Conservation (phyloP, 768 basidiomycete genomes). For the Tylopilus plumbeoviolaceoides region DNA sequence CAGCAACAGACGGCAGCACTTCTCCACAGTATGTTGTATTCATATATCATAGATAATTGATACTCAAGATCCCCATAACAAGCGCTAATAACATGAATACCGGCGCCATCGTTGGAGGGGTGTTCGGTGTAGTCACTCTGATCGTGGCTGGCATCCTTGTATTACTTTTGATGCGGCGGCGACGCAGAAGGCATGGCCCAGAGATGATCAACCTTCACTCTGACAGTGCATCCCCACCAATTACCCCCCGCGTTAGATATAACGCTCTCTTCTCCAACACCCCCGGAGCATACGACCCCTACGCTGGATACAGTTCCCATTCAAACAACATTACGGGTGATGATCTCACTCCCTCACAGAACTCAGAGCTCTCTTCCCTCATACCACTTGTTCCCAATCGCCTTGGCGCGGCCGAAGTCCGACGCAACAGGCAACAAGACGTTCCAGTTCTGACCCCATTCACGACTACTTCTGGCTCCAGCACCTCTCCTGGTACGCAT, state of each 20-base stretch:
- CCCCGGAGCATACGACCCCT: background rate
- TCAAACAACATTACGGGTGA: background rate
- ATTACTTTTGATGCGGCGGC: constrained; percentile 11
- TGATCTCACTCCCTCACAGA: background rate
- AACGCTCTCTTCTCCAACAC: background rate
- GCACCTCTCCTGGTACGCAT: background rate
- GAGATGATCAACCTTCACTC: constrained; percentile 9
- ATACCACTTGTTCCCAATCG: constrained; percentile 13
- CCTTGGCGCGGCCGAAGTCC: background rate
- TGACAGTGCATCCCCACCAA: background rate
- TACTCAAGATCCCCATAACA: background rate
- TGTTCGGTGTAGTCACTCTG: constrained; percentile 8
- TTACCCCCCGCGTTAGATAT: background rate
- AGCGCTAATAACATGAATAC: background rate
- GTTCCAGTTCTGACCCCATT: constrained; percentile 4
- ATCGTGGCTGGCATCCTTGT: constrained; percentile 3
- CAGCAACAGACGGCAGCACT: background rate
- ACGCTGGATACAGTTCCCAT: background rate
- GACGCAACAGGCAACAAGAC: background rate
- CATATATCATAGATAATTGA: background rate
- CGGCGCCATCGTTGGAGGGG: constrained; percentile 12
- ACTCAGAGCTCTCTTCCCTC: background rate
- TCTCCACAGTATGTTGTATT: constrained; percentile 12
- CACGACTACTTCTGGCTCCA: background rate
- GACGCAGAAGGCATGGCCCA: background rate